Percentiles rank a stretch among this genome's conserved stretches.
These are phyloP conservation scores for Candida rishiriensis DNA, from an alignment of 805 yeast species.

Conservation along the genomic window DNA sequence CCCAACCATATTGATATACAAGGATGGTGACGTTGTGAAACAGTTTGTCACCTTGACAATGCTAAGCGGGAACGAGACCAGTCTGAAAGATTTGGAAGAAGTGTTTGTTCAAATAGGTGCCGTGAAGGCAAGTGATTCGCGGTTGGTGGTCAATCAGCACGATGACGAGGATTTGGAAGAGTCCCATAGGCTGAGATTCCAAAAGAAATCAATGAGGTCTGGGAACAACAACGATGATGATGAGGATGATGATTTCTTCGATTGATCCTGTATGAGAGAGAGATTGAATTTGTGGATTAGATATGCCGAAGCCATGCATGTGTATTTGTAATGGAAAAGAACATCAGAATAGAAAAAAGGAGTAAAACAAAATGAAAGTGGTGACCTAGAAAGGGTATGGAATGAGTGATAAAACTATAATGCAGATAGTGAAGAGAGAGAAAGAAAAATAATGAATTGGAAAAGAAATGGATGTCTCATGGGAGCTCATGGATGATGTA, in stretches of 20 bases:
- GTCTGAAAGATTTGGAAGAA: conserved; percentile 63
- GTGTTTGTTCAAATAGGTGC: conserved; percentile 66
- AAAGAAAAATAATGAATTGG: not conserved
- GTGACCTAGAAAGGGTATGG: not conserved
- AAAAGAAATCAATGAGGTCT: conserved; percentile 51
- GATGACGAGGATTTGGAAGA: conserved; percentile 56
- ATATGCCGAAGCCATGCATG: too few species aligned
- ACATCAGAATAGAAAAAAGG: not conserved
- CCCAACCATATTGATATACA: conserved; percentile 85
- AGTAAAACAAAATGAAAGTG: not conserved
- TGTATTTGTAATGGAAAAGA: not conserved
- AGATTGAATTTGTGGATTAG: too few species aligned
- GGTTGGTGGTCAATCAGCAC: conserved; percentile 55
- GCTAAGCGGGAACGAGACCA: conserved; percentile 81
- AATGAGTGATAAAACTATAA: not conserved
- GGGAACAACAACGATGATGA: conserved; percentile 29
- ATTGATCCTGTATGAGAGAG: too few species aligned
- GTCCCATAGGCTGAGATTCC: conserved; percentile 47
- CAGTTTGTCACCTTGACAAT: conserved; percentile 78
- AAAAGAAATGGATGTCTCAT: conserved; percentile 4
- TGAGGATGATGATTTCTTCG: conserved; percentile 47
- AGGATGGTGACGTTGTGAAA: conserved; percentile 69
- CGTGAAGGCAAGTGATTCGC: conserved; percentile 58
- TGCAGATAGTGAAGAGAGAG: not conserved
- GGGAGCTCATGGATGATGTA: conserved; percentile 48